Evolutionary conservation across 306 rosid genomes (phyloP).

Genomic region (Morella rubra): DNA sequence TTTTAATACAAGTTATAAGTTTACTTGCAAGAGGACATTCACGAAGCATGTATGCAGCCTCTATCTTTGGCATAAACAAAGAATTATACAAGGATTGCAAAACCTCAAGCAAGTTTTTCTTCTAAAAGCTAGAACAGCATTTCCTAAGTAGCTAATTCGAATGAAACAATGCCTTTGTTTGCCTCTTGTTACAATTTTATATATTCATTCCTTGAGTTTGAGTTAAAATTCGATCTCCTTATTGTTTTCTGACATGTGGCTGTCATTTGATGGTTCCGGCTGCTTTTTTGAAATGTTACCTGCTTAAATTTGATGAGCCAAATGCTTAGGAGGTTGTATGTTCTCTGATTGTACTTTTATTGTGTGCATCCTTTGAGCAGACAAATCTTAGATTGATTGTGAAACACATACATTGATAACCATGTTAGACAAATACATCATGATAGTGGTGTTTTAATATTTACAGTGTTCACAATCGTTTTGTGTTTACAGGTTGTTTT

Average conservation of each 20-base stretch:
- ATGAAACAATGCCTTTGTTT: neutral
- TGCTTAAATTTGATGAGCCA: neutral
- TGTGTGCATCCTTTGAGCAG: neutral
- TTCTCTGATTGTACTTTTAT: neutral
- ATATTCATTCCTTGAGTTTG: neutral
- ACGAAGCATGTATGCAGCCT: neutral
- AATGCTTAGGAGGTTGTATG: neutral
- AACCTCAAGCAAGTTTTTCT: neutral
- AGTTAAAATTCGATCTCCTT: neutral
- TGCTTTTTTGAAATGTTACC: neutral
- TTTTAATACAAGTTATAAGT: neutral
- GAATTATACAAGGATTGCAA: neutral
- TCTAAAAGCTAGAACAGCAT: neutral
- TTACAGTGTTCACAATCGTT: neutral
- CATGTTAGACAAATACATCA: neutral
- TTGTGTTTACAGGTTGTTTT: constrained; percentile 72
- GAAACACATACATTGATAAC: neutral
- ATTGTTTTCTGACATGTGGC: neutral
- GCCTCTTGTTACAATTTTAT: neutral
- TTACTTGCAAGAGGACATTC: neutral
- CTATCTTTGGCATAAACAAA: neutral
- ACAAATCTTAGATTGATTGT: neutral
- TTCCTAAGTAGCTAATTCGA: neutral
- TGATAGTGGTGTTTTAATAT: neutral
- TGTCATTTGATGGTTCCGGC: neutral